phyloP scores from a whole-genome alignment of 2,329 filamentous ascomycete genomes.

The Diaporthe caulivora region DNA sequence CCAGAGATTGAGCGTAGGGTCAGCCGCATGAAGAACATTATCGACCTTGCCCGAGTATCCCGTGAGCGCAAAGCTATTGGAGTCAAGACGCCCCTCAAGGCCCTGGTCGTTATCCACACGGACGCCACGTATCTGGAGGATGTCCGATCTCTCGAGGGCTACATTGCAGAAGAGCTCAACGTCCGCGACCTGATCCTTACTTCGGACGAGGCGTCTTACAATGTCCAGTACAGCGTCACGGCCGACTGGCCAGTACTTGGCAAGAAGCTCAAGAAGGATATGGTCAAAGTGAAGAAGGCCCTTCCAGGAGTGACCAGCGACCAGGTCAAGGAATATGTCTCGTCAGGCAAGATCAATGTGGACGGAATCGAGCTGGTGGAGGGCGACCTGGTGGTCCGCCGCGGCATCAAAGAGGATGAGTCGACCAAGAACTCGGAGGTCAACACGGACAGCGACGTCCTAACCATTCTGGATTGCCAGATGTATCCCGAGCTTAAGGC shows the following conservation, averaged over 20 bases:
- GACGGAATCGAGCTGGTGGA: constrained; percentile 87
- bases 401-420: constrained; percentile 80
- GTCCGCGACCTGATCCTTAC: constrained; percentile 87
- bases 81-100: constrained; percentile 91
- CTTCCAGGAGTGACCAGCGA: constrained; percentile 82
- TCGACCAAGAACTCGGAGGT: constrained; percentile 82
- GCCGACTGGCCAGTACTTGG: constrained; percentile 95
- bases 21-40: constrained; percentile 92
- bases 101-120: constrained; percentile 87
- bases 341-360: constrained; percentile 80
- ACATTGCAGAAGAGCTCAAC: constrained; percentile 93
- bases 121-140: constrained; percentile 88
- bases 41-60: constrained; percentile 88
- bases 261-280: constrained; percentile 98
- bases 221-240: constrained; percentile 89
- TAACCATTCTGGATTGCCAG: constrained; percentile 85
- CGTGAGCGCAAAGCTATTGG: constrained; percentile 87
- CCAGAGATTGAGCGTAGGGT: constrained; percentile 87
- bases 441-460: constrained; percentile 89
- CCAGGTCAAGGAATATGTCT: constrained; percentile 83
- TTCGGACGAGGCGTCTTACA: constrained; percentile 89
- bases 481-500: constrained; percentile 79
- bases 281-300: constrained; percentile 90
- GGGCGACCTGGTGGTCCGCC: constrained; percentile 86
- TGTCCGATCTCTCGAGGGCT: constrained; percentile 85